A percentile compares a stretch with the other conserved stretches of the same genome.
phyloP scores from a whole-genome alignment of 2,329 filamentous ascomycete species.

The Graphilbum sp. region DNA sequence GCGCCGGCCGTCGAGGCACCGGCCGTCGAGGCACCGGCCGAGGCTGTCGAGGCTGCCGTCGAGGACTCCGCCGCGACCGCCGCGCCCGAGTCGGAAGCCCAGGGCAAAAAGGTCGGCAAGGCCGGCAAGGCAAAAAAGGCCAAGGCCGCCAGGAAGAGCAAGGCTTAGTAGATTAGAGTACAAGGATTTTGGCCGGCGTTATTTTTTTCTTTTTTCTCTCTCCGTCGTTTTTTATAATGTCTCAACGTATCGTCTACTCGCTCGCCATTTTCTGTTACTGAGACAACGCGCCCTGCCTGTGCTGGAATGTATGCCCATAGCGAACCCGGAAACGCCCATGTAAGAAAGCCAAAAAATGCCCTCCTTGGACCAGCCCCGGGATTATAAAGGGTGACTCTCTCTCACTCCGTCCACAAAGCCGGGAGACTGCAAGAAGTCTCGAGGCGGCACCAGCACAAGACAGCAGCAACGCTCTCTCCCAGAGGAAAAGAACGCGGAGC shows the following conservation, averaged over 20 bases:
- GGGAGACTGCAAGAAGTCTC: neutral
- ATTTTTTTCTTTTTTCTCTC: neutral
- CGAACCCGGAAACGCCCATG: constrained; percentile 28
- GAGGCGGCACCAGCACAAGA: neutral
- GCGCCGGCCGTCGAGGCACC: neutral
- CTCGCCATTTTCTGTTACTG: no score
- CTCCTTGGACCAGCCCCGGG: constrained; percentile 19
- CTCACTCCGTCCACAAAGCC: neutral
- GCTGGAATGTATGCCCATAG: constrained; percentile 24
- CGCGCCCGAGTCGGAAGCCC: neutral
- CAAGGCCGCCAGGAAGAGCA: constrained; percentile 17
- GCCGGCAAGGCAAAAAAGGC: constrained; percentile 13
- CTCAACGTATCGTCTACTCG: neutral
- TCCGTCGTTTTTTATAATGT: neutral
- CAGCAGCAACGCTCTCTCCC: no score
- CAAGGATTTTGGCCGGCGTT: neutral
- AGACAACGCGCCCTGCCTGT: neutral
- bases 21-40: neutral
- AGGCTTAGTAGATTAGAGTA: neutral
- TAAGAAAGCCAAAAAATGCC: neutral
- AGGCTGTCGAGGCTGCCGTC: no score
- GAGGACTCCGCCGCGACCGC: no score
- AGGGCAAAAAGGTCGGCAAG: constrained; percentile 3
- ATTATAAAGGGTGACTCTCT: constrained; percentile 38
- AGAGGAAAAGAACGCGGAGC: constrained; percentile 15